Conservation (phyloP, 352 stramenopile genomes). For the Phytophthora litchii region DNA sequence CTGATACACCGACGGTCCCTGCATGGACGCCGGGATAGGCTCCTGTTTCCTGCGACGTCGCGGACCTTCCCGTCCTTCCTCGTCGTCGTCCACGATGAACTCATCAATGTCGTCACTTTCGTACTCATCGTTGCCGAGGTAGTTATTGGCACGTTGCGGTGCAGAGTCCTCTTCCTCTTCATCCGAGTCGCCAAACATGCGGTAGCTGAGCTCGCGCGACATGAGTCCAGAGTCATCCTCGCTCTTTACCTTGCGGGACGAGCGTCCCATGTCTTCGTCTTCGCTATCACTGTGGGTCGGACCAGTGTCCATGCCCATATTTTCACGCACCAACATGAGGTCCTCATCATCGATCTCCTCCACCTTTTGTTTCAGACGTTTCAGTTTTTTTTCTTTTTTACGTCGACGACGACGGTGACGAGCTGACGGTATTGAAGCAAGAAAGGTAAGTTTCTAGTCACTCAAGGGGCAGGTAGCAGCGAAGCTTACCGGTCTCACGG, state of each 20-base stretch:
- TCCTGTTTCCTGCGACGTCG: conserved; percentile 81
- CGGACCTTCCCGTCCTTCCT: conserved; percentile 81
- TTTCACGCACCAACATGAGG: conserved; percentile 88
- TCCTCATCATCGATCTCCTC: conserved; percentile 90
- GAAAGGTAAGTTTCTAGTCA: conserved; percentile 7
- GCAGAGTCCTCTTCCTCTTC: conserved; percentile 86
- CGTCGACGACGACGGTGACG: conserved; percentile 71
- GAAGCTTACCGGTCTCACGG: conserved; percentile 62
- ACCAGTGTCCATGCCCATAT: conserved; percentile 86
- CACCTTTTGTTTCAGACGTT: conserved; percentile 87
- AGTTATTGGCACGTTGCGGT: conserved; percentile 73
- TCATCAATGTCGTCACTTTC: conserved; percentile 91
- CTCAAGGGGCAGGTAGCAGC: neutral
- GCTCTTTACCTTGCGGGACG: conserved; percentile 74
- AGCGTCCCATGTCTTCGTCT: conserved; percentile 74
- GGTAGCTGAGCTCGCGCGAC: conserved; percentile 86
- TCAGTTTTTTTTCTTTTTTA: conserved; percentile 90
- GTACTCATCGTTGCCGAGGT: conserved; percentile 87
- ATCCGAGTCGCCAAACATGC: conserved; percentile 90
- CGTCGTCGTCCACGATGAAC: conserved; percentile 91
- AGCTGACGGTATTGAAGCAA: conserved; percentile 31
- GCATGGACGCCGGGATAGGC: conserved; percentile 73
- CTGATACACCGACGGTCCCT: conserved; percentile 89
- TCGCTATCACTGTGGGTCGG: conserved; percentile 78
- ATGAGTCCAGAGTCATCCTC: conserved; percentile 81